phyloP scores from a whole-genome alignment of 345 rosid genomes.

The Hirschfeldia incana region DNA sequence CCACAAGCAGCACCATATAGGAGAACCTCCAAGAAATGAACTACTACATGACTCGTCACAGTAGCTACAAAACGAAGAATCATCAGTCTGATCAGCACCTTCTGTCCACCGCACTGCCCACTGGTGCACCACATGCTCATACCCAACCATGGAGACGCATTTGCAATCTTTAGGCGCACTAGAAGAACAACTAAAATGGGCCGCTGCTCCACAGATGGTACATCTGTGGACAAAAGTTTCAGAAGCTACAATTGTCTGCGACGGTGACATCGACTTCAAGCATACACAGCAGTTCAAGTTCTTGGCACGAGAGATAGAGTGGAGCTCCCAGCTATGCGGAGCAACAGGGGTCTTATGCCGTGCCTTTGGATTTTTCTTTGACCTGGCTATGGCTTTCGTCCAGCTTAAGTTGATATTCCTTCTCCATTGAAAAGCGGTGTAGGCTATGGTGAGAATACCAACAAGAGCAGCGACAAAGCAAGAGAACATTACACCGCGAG shows the following conservation, averaged over 20 bases:
- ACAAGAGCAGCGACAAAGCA: constrained; percentile 71
- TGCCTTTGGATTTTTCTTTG: constrained; percentile 89
- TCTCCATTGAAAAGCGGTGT: constrained; percentile 95
- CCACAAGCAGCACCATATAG: constrained; percentile 99
- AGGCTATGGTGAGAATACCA: constrained; percentile 83
- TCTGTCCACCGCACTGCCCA: constrained; percentile 97
- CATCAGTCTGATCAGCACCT: constrained; percentile 81
- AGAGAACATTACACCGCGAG: constrained; percentile 60
- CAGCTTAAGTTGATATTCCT: constrained; percentile 89
- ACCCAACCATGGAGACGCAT: constrained; percentile 78
- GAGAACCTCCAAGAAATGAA: constrained; percentile 93
- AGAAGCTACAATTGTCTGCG: constrained; percentile 59
- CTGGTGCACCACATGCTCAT: constrained; percentile 79
- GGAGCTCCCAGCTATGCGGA: constrained; percentile 71
- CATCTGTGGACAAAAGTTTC: constrained; percentile 68
- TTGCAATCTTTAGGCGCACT: constrained; percentile 83
- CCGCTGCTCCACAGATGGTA: constrained; percentile 75
- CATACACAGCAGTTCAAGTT: constrained; percentile 87
- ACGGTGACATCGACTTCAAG: constrained; percentile 68
- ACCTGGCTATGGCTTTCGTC: constrained; percentile 91
- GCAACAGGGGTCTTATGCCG: constrained; percentile 68
- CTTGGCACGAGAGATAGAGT: constrained; percentile 73
- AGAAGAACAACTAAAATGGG: constrained; percentile 69
- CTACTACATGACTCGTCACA: constrained; percentile 93
- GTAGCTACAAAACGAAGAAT: constrained; percentile 73